Evolutionary conservation across 2,329 filamentous ascomycete genomes (phyloP), one percentile per base, ranked within the genome.

Genomic region (Diplodia mutila): DNA sequence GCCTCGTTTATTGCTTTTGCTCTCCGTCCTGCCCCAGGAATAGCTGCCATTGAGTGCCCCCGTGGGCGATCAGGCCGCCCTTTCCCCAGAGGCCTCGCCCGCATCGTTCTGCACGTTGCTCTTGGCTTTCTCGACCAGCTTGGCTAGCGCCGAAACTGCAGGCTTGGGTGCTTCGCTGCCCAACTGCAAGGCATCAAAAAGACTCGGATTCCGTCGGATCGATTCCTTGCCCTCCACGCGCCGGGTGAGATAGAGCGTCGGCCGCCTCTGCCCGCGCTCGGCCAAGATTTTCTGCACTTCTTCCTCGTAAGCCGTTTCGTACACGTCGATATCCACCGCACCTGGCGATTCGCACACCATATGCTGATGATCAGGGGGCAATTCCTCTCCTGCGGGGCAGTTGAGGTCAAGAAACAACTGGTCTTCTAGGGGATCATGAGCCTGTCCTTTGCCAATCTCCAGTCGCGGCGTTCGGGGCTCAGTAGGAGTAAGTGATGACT

Each of bases 271-370:
- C 77, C 67, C 83, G 80, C 72, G 82, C 32, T 67, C 25, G 75
- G 70, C 81, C 78, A 86, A 80, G 73, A 97, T 94, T 18, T 90
- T 86, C 68, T 90, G 86, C 32, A 95, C 87, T 79, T 97, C 92
- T 69, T 91, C 87, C 74, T 92, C 88, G 76, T 97, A 97, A 0
- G 94, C 94, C 0, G 86, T 88, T 77, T 97, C 92, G 77, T 97
- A 97, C 68, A 98, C 90, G 75, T 95, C 89, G 72, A 92, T 92
- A 69, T 96, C 93, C 6, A 92, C 91, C 1, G 90, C 90, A 0
- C 90, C 90, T 2, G 94, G 94, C 1, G 92, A 96, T 78, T 97
- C 93, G 34, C 91, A 92, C 49, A 97, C 89, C 4, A 90, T 77
- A 25, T 85, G 74, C 74, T 76, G 54, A 76, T 69, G 39, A 52